Evolutionary conservation across 805 yeast genomes (phyloP), one percentile per base, ranked within the genome.

Genomic region (Tetrapisispora nanseiensis): DNA sequence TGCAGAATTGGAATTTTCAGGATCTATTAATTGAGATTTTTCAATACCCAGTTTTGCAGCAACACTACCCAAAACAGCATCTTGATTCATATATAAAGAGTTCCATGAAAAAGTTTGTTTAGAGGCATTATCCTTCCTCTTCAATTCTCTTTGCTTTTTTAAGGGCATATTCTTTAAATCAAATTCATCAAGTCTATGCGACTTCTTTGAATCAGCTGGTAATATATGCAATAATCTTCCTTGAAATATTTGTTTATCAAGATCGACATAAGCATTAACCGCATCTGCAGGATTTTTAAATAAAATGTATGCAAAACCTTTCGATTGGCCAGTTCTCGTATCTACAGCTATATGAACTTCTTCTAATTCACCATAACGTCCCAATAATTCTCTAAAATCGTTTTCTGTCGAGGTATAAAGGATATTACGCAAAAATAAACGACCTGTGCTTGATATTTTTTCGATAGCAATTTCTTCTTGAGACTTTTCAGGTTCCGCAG

Each of bases 291-390:
- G 70, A 47, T 75, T 69, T n/a, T 61, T 65, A 56, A 82, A 92
- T 57, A 80, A 78, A 11, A 87, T 71, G 55, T 89, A 89, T 0
- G 92, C 95, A 61, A 86, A 86, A 0, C 98, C 98, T 63, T 92
- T 92, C 1, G 95, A 82, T 52, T 78, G 75, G 10, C 95, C 94
- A 0, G 94, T 85, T 65, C 92, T 76, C 3, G 94, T 81, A 57
- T 90, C 97, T 29, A 87, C 62, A 1, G 98, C 96, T 52, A 92
- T 70, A 62, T 92, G 98, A 1, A 86, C 95, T 64, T 92, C 97
- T 49, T 80, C 85, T 30, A 87, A 60, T 6, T 66, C 65, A 9
- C 98, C 98, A 58, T 66, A 92, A 3, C 68, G 58, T 5, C 70
- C 48, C 54, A 92, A 89, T 20, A 87, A 66, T 2, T 70, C 65